Base-by-base conservation (phyloP, 164 flowering plant species). In the Platanus orientalis region DNA sequence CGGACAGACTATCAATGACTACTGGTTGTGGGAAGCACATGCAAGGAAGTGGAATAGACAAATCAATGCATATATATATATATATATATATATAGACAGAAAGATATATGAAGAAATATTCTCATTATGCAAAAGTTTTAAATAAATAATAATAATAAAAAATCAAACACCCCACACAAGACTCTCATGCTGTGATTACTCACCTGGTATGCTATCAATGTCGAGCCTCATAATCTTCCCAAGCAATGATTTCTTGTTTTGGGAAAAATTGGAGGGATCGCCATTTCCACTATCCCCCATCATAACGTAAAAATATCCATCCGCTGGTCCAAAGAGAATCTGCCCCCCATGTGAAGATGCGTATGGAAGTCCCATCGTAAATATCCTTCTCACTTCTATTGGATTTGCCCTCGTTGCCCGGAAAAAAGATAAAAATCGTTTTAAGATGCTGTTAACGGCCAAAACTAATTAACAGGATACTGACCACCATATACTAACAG, bases 161-260 rank as follows among this genome's bases (percentile, higher is more conserved):
- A 44, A 29, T 1, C 19, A 58, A 19, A 51, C 2, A 6, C 12
- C 7, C 2, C 24, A 61, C 7, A 4, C 11, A n/a, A 53, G 9
- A n/a, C 50, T 17, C 51, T 20, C 17, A n/a, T 27, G 9, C 47
- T 24, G 11, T n/a, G 29, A 50, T 10, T 27, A 80, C 96, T 84
- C 60, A 93, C 97, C 87, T 64, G 97, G 88, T 7, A 84, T 69
- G 71, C 71, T 82, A 56, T 93, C 83, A 14, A 90, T 66, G 61
- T 93, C 98, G 58, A 93, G 75, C 66, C 97, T 79, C 86, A 84
- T 80, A 54, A 90, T 77, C 71, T 90, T 93, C 29, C 97, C 96
- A 64, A 90, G 96, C 78, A 87, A 71, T 14, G 96, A 86, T 70
- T 85, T 85, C 78, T 87, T 93, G 77, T 87, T 89, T 62, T 93